Conservation (phyloP, 1,284 basidiomycete species). For the Puccinia hordei region DNA sequence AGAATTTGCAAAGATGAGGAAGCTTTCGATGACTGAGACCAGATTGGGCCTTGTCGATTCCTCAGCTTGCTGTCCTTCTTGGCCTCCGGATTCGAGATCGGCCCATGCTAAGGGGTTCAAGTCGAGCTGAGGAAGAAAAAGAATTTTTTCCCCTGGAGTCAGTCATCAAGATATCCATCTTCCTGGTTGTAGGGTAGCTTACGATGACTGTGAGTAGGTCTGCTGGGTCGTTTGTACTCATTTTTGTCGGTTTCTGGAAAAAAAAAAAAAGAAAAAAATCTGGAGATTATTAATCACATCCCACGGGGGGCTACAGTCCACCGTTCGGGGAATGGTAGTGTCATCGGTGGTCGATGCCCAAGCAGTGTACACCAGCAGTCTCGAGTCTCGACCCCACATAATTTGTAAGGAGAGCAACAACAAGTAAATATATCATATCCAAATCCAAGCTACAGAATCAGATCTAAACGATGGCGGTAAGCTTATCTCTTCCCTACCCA, state of each 20-base stretch:
- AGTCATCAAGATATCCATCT: not conserved
- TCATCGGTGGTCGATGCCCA: too few relatives aligned
- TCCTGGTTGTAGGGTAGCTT: constrained; percentile 4
- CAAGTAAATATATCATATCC: not conserved
- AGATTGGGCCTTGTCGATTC: constrained; percentile 30
- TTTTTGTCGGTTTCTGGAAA: not conserved
- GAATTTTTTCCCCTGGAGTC: not conserved
- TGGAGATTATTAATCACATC: not conserved
- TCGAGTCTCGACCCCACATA: too few relatives aligned
- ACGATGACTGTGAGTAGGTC: constrained; percentile 53
- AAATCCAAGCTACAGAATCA: not conserved
- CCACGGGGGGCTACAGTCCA: not conserved
- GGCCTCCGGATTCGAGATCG: constrained; percentile 11
- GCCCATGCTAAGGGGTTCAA: constrained; percentile 57
- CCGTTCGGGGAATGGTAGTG: too few relatives aligned
- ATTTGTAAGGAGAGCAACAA: not conserved
- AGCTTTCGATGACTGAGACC: constrained; percentile 58
- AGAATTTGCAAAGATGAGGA: constrained; percentile 87
- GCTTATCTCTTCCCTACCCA: not conserved
- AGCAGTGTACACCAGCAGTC: too few relatives aligned
- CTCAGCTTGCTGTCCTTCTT: not conserved
- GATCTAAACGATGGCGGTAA: constrained; percentile 12
- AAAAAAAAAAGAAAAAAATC: too few relatives aligned
- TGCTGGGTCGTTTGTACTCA: constrained; percentile 30
- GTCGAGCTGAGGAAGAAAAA: constrained; percentile 55